Evolutionary conservation across 495 filamentous ascomycete species (phyloP).

Genomic region (Pyrenula massariospora): DNA sequence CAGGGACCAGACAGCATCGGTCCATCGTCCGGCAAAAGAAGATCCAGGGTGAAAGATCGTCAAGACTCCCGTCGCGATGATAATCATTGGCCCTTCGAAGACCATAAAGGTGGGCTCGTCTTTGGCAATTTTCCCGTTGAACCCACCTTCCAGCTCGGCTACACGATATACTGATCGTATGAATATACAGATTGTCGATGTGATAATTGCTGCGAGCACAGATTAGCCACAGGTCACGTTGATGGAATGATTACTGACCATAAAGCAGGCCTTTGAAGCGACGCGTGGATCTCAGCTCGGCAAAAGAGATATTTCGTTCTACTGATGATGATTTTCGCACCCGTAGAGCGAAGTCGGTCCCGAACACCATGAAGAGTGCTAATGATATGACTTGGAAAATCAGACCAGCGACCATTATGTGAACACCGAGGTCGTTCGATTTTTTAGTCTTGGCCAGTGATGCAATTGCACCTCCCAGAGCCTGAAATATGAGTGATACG

Average conservation of each 20-base stretch:
- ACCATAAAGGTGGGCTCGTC: conserved; percentile 49
- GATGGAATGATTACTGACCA: background rate
- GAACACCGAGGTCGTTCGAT: conserved; percentile 27
- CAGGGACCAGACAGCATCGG: background rate
- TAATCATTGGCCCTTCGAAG: conserved; percentile 51
- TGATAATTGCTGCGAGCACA: background rate
- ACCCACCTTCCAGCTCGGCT: conserved; percentile 43
- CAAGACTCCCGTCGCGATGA: conserved; percentile 33
- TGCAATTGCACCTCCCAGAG: conserved; percentile 48
- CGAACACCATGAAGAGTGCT: conserved; percentile 25
- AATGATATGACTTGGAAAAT: conserved; percentile 40
- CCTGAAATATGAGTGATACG: conserved; percentile 50
- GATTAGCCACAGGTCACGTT: background rate
- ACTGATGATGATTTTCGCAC: background rate
- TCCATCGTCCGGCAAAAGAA: conserved; percentile 5
- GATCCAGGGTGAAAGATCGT: conserved; percentile 42
- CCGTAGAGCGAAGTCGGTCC: background rate
- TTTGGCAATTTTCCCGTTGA: conserved; percentile 34
- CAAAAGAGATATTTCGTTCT: background rate
- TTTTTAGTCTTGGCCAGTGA: conserved; percentile 21
- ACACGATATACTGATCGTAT: conserved; percentile 44
- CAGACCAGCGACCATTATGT: conserved; percentile 58
- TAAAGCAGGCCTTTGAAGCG: background rate
- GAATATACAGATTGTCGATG: conserved; percentile 36
- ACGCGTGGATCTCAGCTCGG: background rate